These are phyloP conservation scores for Blastocystis sp. DNA, from an alignment of 352 stramenopile species.

Conservation along the genomic window DNA sequence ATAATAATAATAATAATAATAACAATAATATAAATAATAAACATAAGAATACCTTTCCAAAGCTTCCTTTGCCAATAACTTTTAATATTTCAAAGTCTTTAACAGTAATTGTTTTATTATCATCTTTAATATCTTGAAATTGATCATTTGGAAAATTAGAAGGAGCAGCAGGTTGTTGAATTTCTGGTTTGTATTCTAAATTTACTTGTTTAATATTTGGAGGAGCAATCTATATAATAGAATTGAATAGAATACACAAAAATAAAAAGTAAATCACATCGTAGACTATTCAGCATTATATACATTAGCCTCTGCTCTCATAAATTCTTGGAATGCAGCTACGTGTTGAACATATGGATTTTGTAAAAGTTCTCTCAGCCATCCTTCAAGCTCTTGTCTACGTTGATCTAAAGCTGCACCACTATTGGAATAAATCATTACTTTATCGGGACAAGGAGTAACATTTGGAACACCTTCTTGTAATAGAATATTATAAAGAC, in stretches of 20 bases:
- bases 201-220: conserved; percentile 27
- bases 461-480: conserved; percentile 27
- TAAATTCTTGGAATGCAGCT: conserved; percentile 36
- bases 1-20: too few species aligned
- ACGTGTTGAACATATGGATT: conserved; percentile 35
- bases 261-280: too few species aligned
- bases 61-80: conserved; percentile 73
- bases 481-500: too few species aligned
- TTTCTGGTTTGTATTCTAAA: conserved; percentile 8
- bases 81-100: conserved; percentile 83
- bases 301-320: conserved; percentile 26
- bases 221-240: conserved; percentile 14
- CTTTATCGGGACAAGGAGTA: background rate
- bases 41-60: conserved; percentile 37
- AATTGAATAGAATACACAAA: background rate
- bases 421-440: conserved; percentile 15
- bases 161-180: background rate
- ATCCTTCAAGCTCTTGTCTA: too few species aligned
- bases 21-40: too few species aligned
- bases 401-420: conserved; percentile 15
- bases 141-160: conserved; percentile 26
- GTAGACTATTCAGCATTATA: too few species aligned
- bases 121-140: conserved; percentile 13
- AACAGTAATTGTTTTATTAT: conserved; percentile 54
- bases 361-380: too few species aligned